These are phyloP conservation scores for Ambrosia trifida DNA, from an alignment of 129 eudicot genomes.

Conservation along the genomic window DNA sequence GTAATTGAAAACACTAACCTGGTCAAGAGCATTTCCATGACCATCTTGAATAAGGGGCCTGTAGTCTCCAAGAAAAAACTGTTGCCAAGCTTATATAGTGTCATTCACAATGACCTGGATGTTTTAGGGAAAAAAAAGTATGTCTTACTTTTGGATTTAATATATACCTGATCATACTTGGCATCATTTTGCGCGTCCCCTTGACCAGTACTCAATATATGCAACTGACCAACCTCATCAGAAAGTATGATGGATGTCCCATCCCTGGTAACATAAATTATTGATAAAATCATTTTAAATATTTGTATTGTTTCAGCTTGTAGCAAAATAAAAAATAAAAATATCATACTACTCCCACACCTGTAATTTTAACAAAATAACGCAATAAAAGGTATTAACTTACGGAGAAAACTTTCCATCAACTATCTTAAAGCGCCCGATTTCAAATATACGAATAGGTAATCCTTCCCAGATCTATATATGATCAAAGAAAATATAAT, in stretches of 20 bases:
- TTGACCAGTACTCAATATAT: conserved; percentile 90
- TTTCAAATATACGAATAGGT: conserved; percentile 81
- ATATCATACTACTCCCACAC: too few relatives aligned
- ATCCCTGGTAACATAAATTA: conserved; percentile 49
- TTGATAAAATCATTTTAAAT: not conserved
- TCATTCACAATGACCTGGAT: conserved; percentile 23
- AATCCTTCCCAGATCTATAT: conserved; percentile 95
- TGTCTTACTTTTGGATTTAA: not conserved
- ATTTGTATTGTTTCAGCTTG: too few relatives aligned
- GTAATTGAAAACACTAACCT: conserved; percentile 48
- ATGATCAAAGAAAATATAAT: conserved; percentile 17
- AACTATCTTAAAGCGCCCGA: conserved; percentile 88
- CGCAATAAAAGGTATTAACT: conserved; percentile 40
- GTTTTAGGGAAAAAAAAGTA: not conserved
- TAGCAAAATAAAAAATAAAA: too few relatives aligned
- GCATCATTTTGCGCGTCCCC: conserved; percentile 93
- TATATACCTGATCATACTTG: conserved; percentile 87
- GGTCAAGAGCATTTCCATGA: conserved; percentile 93
- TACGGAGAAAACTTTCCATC: conserved; percentile 99
- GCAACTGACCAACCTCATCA: conserved; percentile 95
- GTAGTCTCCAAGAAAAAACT: conserved; percentile 98
- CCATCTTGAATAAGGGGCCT: conserved; percentile 89
- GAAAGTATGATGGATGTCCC: conserved; percentile 96
- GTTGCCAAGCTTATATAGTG: conserved; percentile 32
- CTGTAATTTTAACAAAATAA: not conserved